These are phyloP conservation scores for Leccinum obscurum DNA, from an alignment of 768 basidiomycete genomes.

Conservation along the genomic window DNA sequence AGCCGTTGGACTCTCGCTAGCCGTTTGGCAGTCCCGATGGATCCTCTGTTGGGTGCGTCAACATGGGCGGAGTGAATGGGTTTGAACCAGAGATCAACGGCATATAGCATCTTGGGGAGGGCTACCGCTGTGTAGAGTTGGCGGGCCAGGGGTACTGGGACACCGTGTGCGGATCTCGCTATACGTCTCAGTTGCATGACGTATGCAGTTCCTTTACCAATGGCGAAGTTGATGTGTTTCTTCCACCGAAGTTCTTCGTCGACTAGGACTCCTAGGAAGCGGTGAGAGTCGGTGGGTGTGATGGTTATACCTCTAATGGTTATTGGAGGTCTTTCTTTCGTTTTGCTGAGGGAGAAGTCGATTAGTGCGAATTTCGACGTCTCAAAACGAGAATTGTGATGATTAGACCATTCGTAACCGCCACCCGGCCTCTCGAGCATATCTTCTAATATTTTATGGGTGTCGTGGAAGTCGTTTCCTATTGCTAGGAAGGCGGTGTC, in stretches of 20 bases:
- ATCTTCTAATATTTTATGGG: constrained; percentile 19
- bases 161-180: not conserved
- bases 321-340: not conserved
- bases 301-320: not conserved
- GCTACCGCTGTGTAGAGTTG: not conserved
- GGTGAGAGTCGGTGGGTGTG: not conserved
- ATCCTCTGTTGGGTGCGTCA: not conserved
- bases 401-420: constrained; percentile 14
- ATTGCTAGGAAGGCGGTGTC: constrained; percentile 28
- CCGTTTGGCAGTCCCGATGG: not conserved
- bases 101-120: not conserved
- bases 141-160: not conserved
- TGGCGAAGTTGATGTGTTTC: not conserved
- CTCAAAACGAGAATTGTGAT: constrained; percentile 13
- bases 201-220: not conserved
- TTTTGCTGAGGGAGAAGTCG: not conserved
- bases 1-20: not conserved
- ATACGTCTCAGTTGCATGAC: not conserved
- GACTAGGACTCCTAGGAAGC: not conserved
- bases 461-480: constrained; percentile 23
- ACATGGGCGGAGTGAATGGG: not conserved
- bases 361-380: constrained; percentile 22
- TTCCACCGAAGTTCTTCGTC: not conserved
- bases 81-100: not conserved
- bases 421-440: constrained; percentile 28